Evolutionary conservation across 1,284 basidiomycete species (phyloP).

Genomic region (Melampsora occidentalis): DNA sequence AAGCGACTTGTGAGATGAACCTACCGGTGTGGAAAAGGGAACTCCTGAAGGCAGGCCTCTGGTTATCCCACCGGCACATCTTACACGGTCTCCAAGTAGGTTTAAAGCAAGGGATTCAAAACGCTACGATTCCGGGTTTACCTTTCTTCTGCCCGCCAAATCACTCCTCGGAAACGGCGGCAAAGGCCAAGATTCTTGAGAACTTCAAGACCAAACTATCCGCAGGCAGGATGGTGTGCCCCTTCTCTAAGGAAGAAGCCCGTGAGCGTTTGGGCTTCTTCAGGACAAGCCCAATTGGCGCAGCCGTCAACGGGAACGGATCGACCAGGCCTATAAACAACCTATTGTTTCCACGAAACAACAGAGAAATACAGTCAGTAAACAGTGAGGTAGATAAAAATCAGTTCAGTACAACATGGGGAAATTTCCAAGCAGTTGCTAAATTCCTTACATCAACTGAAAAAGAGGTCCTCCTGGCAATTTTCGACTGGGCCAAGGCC

Average conservation of each 20-base stretch:
- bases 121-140: not conserved
- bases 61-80: not conserved
- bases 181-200: too few relatives aligned
- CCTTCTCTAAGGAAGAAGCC: too few relatives aligned
- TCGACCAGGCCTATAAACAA: constrained; percentile 1
- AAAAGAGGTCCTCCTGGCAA: too few relatives aligned
- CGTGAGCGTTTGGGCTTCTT: not conserved
- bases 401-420: too few relatives aligned
- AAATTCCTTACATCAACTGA: too few relatives aligned
- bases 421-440: too few relatives aligned
- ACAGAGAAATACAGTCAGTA: not conserved
- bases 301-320: not conserved
- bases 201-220: not conserved
- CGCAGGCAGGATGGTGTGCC: not conserved
- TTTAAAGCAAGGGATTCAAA: constrained; percentile 4
- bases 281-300: not conserved
- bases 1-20: not conserved
- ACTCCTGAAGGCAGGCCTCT: not conserved
- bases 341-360: not conserved
- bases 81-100: not conserved
- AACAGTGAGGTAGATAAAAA: not conserved
- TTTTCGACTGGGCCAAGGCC: too few relatives aligned
- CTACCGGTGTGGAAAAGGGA: not conserved
- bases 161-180: too few relatives aligned
- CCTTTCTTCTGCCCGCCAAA: too few relatives aligned